phyloP scores from a whole-genome alignment of 192 early-diverging fungal genomes.

The Spinellus fusiger region DNA sequence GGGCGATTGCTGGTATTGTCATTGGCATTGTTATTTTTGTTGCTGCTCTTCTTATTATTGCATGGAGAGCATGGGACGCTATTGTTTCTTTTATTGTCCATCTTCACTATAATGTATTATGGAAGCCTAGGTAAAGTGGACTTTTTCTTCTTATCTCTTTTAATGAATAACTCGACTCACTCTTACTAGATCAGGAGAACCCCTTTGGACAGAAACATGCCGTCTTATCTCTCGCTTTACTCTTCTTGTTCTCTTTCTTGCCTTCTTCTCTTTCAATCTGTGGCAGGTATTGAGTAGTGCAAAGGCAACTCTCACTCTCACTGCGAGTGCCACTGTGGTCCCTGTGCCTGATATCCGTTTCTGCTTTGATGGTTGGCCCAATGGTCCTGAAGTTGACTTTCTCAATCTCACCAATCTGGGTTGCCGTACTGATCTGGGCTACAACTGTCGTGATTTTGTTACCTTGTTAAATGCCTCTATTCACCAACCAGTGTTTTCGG shows the following conservation, averaged over 20 bases:
- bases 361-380: not conserved
- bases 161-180: no score
- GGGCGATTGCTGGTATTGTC: slow-evolving; percentile 1
- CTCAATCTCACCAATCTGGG: not conserved
- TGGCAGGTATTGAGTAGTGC: not conserved
- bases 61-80: not conserved
- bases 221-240: slow-evolving; percentile 1
- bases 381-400: not conserved
- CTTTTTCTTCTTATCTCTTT: not conserved
- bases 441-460: slow-evolving; percentile 11
- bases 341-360: not conserved
- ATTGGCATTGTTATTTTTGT: not conserved
- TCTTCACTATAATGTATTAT: not conserved
- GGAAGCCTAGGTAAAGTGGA: not conserved
- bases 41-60: not conserved
- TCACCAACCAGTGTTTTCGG: slow-evolving; percentile 14
- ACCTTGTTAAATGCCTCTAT: slow-evolving; percentile 7
- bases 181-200: slow-evolving; percentile 12
- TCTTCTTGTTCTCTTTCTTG: not conserved
- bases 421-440: slow-evolving; percentile 21
- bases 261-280: slow-evolving; percentile 1
- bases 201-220: slow-evolving; percentile 8
- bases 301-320: not conserved
- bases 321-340: not conserved
- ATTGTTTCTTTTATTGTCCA: not conserved